Conservation (phyloP, 148 eudicot genomes). For the Suaeda aralocaspica region DNA sequence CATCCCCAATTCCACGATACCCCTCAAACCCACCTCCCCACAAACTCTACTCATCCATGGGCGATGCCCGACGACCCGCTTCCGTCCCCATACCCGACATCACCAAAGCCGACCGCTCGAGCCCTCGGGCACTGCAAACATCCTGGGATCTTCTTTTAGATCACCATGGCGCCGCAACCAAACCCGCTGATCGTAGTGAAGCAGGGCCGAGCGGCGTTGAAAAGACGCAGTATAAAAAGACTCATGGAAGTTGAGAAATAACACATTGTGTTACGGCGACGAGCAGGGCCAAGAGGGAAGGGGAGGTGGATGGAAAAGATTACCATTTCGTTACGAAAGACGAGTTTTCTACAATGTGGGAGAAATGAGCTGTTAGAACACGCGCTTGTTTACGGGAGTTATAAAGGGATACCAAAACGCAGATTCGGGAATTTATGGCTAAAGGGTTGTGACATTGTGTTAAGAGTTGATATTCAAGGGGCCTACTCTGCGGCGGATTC, state of each 20-base stretch:
- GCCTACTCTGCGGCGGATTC: slow-evolving; percentile 76
- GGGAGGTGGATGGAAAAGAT: slow-evolving; percentile 80
- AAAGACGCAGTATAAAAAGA: slow-evolving; percentile 81
- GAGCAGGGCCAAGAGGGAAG: slow-evolving; percentile 49
- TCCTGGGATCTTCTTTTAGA: slow-evolving; percentile 69
- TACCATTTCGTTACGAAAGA: slow-evolving; percentile 70
- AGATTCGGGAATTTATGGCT: slow-evolving; percentile 80
- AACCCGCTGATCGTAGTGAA: slow-evolving; percentile 73
- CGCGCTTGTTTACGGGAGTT: slow-evolving; percentile 91
- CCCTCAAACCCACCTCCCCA: slow-evolving; percentile 28
- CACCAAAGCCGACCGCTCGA: slow-evolving; percentile 43
- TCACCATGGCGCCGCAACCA: slow-evolving; percentile 50
- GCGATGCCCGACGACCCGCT: slow-evolving; percentile 44
- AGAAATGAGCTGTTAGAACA: slow-evolving; percentile 77
- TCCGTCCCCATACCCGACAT: slow-evolving; percentile 52
- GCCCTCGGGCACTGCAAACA: slow-evolving; percentile 68
- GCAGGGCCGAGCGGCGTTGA: slow-evolving; percentile 94
- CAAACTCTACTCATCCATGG: slow-evolving; percentile 48
- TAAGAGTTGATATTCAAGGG: slow-evolving; percentile 90
- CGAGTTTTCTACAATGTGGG: slow-evolving; percentile 62
- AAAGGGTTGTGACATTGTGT: slow-evolving; percentile 79
- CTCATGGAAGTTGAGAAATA: slow-evolving; percentile 63
- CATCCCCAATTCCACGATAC: slow-evolving; percentile 12
- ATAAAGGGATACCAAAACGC: slow-evolving; percentile 92
- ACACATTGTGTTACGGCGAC: slow-evolving; percentile 92